Percentiles rank a stretch among this genome's conserved stretches.
These are phyloP conservation scores for Fusarium keratoplasticum DNA, from an alignment of 2,329 filamentous ascomycete genomes.

Conservation along the genomic window DNA sequence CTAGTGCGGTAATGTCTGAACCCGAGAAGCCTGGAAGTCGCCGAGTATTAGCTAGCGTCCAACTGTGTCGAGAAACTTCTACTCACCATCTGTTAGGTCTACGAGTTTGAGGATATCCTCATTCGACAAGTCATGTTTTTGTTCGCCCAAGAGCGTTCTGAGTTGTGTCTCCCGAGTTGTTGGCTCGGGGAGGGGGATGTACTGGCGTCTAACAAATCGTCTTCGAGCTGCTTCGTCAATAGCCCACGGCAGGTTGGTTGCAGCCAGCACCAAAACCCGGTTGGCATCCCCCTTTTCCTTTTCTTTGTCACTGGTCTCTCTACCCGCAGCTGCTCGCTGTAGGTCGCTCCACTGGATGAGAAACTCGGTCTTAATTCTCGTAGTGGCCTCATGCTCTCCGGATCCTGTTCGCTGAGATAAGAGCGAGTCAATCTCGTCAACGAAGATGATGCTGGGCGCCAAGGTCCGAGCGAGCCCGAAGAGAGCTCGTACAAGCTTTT, in stretches of 20 bases:
- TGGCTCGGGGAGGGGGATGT: constrained; percentile 92
- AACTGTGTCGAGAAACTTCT: not conserved
- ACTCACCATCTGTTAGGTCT: constrained; percentile 83
- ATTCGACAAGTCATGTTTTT: constrained; percentile 83
- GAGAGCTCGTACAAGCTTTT: constrained; percentile 93
- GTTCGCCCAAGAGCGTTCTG: constrained; percentile 82
- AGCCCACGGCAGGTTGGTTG: constrained; percentile 96
- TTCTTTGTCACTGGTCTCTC: constrained; percentile 75
- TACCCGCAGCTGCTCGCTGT: constrained; percentile 89
- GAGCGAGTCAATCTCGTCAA: constrained; percentile 97
- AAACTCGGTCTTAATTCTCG: constrained; percentile 97
- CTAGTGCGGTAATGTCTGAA: constrained; percentile 94
- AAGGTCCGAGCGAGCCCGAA: constrained; percentile 90
- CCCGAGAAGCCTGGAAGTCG: constrained; percentile 86
- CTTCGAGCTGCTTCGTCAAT: constrained; percentile 95
- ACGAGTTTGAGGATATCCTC: constrained; percentile 81
- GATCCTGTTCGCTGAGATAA: constrained; percentile 85
- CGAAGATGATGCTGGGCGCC: constrained; percentile 96
- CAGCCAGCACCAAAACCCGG: constrained; percentile 90
- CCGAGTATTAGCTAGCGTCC: constrained; percentile 5
- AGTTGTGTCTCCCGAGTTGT: constrained; percentile 85
- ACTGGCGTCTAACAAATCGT: constrained; percentile 92
- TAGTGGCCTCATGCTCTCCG: constrained; percentile 91
- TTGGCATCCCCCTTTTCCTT: constrained; percentile 83
- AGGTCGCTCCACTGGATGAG: constrained; percentile 97